Conservation (phyloP, 331 rosid genomes). For the Stylosanthes scabra region DNA sequence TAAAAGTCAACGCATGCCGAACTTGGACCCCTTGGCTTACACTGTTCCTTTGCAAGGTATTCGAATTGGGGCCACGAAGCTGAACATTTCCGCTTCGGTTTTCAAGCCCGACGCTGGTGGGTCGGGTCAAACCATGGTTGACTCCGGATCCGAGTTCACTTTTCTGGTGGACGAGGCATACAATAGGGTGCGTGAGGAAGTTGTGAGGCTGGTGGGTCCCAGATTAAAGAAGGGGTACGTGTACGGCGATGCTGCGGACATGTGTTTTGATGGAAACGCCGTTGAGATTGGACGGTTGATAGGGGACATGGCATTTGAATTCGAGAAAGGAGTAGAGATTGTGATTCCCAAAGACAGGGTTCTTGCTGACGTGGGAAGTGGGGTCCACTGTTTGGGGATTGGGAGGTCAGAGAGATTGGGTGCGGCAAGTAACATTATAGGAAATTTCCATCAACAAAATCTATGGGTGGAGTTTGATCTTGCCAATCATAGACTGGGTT, state of each 20-base stretch:
- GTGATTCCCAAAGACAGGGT: constrained; percentile 54
- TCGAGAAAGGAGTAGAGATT: constrained; percentile 80
- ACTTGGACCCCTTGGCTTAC: constrained; percentile 77
- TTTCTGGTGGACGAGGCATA: constrained; percentile 82
- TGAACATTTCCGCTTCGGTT: constrained; percentile 47
- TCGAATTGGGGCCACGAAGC: constrained; percentile 48
- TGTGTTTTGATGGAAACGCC: constrained; percentile 63
- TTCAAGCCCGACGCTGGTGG: constrained; percentile 75
- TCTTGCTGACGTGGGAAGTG: constrained; percentile 72
- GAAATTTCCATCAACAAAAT: constrained; percentile 83
- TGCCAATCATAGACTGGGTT: constrained; percentile 63
- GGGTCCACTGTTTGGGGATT: constrained; percentile 78
- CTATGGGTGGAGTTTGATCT: constrained; percentile 91
- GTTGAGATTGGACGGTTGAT: constrained; percentile 62
- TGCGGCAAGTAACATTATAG: constrained; percentile 73
- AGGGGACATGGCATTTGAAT: constrained; percentile 71
- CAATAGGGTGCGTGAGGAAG: constrained; percentile 54
- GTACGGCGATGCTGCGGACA: constrained; percentile 66
- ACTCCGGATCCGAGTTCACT: constrained; percentile 84
- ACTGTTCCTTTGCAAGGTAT: constrained; percentile 75
- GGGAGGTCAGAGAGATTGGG: constrained; percentile 83
- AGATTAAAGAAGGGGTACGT: constrained; percentile 69
- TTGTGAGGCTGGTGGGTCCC: constrained; percentile 61
- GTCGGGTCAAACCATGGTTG: constrained; percentile 93
- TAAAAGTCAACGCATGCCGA: constrained; percentile 77